Conservation (phyloP, 768 basidiomycete genomes). For the Termitomyces sp. region DNA sequence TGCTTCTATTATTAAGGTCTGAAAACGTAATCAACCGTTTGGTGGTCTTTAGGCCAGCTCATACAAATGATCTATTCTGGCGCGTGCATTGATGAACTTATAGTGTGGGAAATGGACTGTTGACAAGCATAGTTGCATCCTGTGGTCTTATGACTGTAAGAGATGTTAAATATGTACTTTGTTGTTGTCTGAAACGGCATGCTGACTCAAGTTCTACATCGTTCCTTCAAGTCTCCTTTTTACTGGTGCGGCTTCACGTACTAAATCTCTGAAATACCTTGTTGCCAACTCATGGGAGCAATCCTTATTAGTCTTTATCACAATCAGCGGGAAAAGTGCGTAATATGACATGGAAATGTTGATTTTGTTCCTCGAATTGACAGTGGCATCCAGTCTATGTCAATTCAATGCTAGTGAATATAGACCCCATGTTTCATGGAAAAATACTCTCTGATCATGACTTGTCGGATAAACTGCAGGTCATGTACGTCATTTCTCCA, state of each 20-base stretch:
- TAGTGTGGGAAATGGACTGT: neutral
- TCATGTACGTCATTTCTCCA: too few species aligned
- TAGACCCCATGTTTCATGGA: too few species aligned
- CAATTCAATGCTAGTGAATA: neutral
- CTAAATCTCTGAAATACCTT: neutral
- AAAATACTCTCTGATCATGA: too few species aligned
- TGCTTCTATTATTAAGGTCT: neutral
- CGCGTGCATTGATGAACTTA: neutral
- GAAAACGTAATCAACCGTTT: neutral
- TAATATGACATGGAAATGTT: neutral
- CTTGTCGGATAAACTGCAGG: too few species aligned
- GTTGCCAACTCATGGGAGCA: neutral
- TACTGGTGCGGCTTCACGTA: neutral
- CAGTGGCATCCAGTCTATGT: neutral
- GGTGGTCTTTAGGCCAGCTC: neutral
- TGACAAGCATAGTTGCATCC: neutral
- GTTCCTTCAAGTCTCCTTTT: neutral
- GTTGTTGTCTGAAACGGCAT: too few species aligned
- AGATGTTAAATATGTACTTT: too few species aligned
- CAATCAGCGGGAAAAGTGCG: neutral
- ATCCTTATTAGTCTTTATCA: neutral
- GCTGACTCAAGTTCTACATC: neutral
- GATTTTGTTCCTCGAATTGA: neutral
- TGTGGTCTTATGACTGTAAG: neutral
- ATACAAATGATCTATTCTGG: neutral